Evolutionary conservation across 495 filamentous ascomycete species (phyloP).

Genomic region (Hypoxylon subgilvum): DNA sequence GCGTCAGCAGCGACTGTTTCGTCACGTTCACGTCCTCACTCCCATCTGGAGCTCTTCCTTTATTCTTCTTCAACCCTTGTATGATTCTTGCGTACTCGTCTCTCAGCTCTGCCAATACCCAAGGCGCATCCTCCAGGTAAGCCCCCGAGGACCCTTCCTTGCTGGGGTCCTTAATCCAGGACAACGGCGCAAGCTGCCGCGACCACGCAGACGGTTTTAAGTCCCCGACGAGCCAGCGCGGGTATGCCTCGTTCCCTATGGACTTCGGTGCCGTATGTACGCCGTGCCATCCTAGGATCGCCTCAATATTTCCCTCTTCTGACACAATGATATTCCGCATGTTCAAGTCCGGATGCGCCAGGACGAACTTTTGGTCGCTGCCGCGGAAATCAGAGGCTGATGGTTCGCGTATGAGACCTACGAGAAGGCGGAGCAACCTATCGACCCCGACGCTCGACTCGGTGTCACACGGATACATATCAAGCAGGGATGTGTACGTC

Average conservation of each 20-base stretch:
- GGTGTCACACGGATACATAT: constrained; percentile 14
- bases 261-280: constrained; percentile 20
- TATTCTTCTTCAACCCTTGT: neutral
- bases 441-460: constrained; percentile 21
- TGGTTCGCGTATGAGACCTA: constrained; percentile 24
- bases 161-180: constrained; percentile 7
- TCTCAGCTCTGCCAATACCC: constrained; percentile 28
- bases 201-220: constrained; percentile 32
- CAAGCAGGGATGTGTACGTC: constrained; percentile 27
- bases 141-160: constrained; percentile 4
- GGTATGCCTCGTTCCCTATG: constrained; percentile 29
- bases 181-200: constrained; percentile 21
- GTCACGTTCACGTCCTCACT: constrained; percentile 16
- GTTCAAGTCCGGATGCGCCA: constrained; percentile 29
- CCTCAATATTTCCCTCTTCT: constrained; percentile 30
- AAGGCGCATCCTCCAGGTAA: constrained; percentile 34
- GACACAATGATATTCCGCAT: constrained; percentile 34
- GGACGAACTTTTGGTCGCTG: constrained; percentile 16
- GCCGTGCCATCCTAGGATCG: constrained; percentile 35
- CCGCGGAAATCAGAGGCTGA: neutral
- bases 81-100: constrained; percentile 21
- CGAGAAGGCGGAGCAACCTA: constrained; percentile 23
- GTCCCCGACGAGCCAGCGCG: constrained; percentile 35
- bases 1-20: constrained; percentile 35
- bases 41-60: neutral